Percentiles rank a stretch among this genome's conserved stretches.
Evolutionary conservation across 108 stramenopile genomes (phyloP).

Genomic region (Fistulifera pelliculosa): DNA sequence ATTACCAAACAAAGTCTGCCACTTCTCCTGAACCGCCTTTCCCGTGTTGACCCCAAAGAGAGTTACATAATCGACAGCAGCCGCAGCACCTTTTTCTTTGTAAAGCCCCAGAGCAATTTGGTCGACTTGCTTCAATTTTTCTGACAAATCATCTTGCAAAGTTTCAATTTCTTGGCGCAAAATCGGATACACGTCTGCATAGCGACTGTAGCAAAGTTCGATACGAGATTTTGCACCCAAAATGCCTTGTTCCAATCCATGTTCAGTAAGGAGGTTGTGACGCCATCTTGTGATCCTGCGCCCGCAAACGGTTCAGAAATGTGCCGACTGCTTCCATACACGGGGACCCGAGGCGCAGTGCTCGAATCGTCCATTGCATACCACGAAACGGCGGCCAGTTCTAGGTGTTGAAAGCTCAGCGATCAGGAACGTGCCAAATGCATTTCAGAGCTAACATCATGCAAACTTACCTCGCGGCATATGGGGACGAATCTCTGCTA

Average conservation of each 20-base stretch:
- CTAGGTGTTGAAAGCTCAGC: slow-evolving; percentile 2
- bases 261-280: slow-evolving; percentile 26
- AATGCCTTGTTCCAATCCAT: slow-evolving; percentile 60
- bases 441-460: no score
- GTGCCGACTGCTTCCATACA: slow-evolving; percentile 33
- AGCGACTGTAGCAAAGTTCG: slow-evolving; percentile 51
- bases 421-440: no score
- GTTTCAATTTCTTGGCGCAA: slow-evolving; percentile 26
- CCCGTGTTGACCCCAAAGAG: slow-evolving; percentile 24
- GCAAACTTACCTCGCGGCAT: slow-evolving; percentile 27
- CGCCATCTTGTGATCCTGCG: slow-evolving; percentile 49
- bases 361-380: slow-evolving; percentile 42
- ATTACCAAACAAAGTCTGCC: slow-evolving; percentile 50
- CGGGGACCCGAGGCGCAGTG: slow-evolving; percentile 47
- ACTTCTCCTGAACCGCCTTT: slow-evolving; percentile 28
- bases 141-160: slow-evolving; percentile 17
- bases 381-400: slow-evolving; percentile 43
- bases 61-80: slow-evolving; percentile 32
- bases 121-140: slow-evolving; percentile 25
- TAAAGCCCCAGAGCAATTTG: slow-evolving; percentile 17
- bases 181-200: slow-evolving; percentile 44
- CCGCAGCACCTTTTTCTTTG: slow-evolving; percentile 7
- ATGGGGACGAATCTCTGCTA: slow-evolving; percentile 43
- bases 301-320: slow-evolving; percentile 42
- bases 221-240: slow-evolving; percentile 68